Evolutionary conservation across 1,284 basidiomycete species (phyloP).

Genomic region (Apiotrichum sp.): DNA sequence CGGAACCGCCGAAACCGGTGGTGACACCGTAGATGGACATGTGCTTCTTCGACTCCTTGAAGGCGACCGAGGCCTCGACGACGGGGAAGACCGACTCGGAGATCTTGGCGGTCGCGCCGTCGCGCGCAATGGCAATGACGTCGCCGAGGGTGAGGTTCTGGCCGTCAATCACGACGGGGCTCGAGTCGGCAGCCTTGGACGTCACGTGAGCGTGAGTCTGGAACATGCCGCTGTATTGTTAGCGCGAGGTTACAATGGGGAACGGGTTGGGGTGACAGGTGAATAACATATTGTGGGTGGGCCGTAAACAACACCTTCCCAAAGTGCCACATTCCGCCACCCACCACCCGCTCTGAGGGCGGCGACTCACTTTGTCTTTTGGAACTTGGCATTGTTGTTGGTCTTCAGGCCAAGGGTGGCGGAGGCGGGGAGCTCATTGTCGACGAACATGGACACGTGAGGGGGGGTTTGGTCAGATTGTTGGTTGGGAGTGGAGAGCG

Average conservation of each 20-base stretch:
- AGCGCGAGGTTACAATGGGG: neutral
- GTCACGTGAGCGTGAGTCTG: constrained; percentile 8
- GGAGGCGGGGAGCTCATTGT: constrained; percentile 2
- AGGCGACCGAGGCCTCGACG: constrained; percentile 15
- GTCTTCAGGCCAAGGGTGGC: neutral
- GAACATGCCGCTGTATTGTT: constrained; percentile 12
- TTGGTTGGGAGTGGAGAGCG: neutral
- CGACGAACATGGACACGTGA: constrained; percentile 8
- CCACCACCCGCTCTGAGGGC: no score
- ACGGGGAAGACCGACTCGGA: constrained; percentile 3
- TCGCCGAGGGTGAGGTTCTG: constrained; percentile 12
- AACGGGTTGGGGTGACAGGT: no score
- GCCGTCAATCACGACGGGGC: constrained; percentile 13
- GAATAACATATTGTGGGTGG: no score
- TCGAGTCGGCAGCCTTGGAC: neutral
- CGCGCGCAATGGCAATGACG: constrained; percentile 17
- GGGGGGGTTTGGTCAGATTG: neutral
- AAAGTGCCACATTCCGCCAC: no score
- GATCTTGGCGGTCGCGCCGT: constrained; percentile 13
- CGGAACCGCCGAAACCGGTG: constrained; percentile 17
- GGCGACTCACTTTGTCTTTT: constrained; percentile 1
- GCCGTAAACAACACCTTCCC: no score
- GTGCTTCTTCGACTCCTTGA: constrained; percentile 21
- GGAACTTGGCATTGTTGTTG: neutral
- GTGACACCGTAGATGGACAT: constrained; percentile 20